A percentile compares a stretch with the other conserved stretches of the same genome.
These are phyloP conservation scores for Talaromyces marneffei DNA, from an alignment of 2,329 filamentous ascomycete species.

Conservation along the genomic window DNA sequence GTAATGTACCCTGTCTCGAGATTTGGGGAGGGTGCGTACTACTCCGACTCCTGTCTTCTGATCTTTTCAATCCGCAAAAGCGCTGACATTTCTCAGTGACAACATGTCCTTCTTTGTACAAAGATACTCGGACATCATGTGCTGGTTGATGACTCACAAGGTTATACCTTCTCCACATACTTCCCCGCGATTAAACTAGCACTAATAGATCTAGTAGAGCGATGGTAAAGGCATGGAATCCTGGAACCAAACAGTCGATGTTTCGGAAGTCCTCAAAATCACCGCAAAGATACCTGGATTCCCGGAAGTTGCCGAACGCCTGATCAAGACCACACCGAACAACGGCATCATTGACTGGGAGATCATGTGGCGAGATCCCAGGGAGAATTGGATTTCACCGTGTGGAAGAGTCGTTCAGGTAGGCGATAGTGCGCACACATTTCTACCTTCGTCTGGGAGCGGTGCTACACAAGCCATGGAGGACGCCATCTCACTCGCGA, in stretches of 20 bases:
- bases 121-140: conserved; percentile 5
- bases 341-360: conserved; percentile 8
- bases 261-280: neutral
- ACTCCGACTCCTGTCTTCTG: neutral
- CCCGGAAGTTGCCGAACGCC: neutral
- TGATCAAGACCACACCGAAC: conserved; percentile 3
- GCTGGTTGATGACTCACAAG: conserved; percentile 10
- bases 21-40: conserved; percentile 8
- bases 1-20: conserved; percentile 7
- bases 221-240: neutral
- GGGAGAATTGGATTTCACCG: conserved; percentile 35
- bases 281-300: conserved; percentile 1
- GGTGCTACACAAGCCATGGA: conserved; percentile 48
- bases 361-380: conserved; percentile 14
- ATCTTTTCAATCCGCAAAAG: neutral
- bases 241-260: conserved; percentile 3
- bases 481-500: conserved; percentile 45
- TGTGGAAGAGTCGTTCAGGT: conserved; percentile 41
- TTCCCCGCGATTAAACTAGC: neutral
- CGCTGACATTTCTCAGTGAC: conserved; percentile 1
- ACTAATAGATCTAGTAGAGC: neutral
- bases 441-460: conserved; percentile 45
- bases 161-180: neutral
- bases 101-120: conserved; percentile 10
- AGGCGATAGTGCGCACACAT: conserved; percentile 48